Evolutionary conservation across 2,329 filamentous ascomycete species (phyloP).

Genomic region (Dothiorella sarmentorum): DNA sequence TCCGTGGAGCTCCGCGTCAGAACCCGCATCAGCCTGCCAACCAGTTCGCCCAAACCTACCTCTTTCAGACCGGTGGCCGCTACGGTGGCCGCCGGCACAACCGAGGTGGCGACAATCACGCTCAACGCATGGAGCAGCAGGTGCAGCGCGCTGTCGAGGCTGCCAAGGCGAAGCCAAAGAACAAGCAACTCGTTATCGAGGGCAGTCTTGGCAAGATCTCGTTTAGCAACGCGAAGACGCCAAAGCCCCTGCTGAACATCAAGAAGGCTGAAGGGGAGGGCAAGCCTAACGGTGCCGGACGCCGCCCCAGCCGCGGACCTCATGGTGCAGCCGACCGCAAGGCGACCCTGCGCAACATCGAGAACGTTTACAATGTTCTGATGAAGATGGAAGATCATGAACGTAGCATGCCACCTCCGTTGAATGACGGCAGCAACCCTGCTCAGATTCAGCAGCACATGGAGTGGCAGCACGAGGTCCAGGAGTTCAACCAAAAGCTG

Average conservation of each 20-base stretch:
- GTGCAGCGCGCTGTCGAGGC: slow-evolving; percentile 96
- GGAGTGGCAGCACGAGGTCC: slow-evolving; percentile 72
- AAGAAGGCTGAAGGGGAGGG: slow-evolving; percentile 75
- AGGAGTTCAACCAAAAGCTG: slow-evolving; percentile 71
- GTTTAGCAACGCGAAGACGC: slow-evolving; percentile 97
- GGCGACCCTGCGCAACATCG: slow-evolving; percentile 78
- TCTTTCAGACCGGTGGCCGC: slow-evolving; percentile 89
- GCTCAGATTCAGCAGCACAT: slow-evolving; percentile 70
- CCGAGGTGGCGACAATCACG: slow-evolving; percentile 88
- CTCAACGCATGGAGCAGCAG: slow-evolving; percentile 99
- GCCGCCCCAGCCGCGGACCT: slow-evolving; percentile 44
- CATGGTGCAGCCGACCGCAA: slow-evolving; percentile 72
- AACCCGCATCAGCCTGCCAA: slow-evolving; percentile 90
- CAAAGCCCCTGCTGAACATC: slow-evolving; percentile 90
- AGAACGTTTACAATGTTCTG: slow-evolving; percentile 79
- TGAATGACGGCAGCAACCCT: slow-evolving; percentile 61
- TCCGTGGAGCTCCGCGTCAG: slow-evolving; percentile 82
- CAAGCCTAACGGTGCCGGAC: slow-evolving; percentile 47
- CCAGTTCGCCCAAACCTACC: slow-evolving; percentile 95
- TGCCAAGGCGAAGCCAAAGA: slow-evolving; percentile 96
- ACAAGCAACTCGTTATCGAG: slow-evolving; percentile 93
- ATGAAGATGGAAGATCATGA: slow-evolving; percentile 96
- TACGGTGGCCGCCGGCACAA: slow-evolving; percentile 69
- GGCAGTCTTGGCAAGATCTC: slow-evolving; percentile 97
- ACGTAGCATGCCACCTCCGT: slow-evolving; percentile 68